A percentile compares a stretch with the other conserved stretches of the same genome.
Evolutionary conservation across 202 grass and related monocot species (phyloP).

Genomic region (Zizania palustris): DNA sequence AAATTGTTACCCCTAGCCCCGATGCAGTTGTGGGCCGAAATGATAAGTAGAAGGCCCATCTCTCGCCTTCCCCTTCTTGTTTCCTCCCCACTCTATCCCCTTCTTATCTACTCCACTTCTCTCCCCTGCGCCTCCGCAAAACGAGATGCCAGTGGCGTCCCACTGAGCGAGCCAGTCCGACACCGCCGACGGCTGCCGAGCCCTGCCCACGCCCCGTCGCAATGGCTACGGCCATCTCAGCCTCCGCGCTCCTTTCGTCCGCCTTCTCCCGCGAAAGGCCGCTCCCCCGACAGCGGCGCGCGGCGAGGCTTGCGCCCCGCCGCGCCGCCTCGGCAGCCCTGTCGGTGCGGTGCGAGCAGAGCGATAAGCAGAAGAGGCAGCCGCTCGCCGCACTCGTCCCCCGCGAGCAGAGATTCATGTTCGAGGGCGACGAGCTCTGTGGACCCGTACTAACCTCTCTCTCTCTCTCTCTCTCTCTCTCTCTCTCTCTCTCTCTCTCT

Average conservation of each 20-base stretch:
- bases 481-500: conserved; percentile 23
- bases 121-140: no score
- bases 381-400: conserved; percentile 51
- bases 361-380: conserved; percentile 63
- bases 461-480: conserved; percentile 15
- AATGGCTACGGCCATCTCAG: conserved; percentile 53
- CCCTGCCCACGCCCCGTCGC: not conserved
- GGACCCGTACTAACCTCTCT: conserved; percentile 62
- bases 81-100: conserved; percentile 4
- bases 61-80: not conserved
- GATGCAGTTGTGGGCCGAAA: not conserved
- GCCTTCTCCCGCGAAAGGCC: conserved; percentile 30
- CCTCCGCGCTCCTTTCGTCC: conserved; percentile 47
- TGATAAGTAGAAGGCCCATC: conserved; percentile 21
- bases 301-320: conserved; percentile 29
- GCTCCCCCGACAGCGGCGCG: conserved; percentile 23
- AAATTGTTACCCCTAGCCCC: no score
- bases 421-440: conserved; percentile 75
- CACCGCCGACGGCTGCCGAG: no score
- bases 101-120: conserved; percentile 44
- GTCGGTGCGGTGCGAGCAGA: conserved; percentile 54
- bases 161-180: no score
- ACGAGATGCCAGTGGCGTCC: no score
- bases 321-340: conserved; percentile 38
- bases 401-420: conserved; percentile 94